Evolutionary conservation across 73 alveolate genomes (phyloP).

Genomic region (Stentor coeruleus): DNA sequence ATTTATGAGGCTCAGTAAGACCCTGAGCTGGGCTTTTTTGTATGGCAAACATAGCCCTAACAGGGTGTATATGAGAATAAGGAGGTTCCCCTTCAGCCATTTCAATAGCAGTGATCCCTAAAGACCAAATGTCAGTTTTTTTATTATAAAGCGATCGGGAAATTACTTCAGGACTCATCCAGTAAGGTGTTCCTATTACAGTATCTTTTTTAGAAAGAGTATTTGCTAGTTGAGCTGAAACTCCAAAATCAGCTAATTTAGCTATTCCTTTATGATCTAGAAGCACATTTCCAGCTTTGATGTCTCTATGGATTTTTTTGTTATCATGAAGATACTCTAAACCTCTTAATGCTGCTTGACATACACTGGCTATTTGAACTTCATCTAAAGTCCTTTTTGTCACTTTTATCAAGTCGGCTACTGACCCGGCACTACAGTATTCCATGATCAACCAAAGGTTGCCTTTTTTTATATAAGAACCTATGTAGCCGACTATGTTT

Average conservation of each 20-base stretch:
- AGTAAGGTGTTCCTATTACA: conserved; percentile 57
- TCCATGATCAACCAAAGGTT: conserved; percentile 96
- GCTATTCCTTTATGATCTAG: conserved; percentile 74
- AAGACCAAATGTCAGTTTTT: conserved; percentile 82
- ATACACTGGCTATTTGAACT: conserved; percentile 87
- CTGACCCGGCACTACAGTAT: conserved; percentile 96
- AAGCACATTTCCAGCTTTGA: conserved; percentile 97
- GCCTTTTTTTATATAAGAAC: conserved; percentile 84
- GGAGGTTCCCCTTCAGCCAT: conserved; percentile 44
- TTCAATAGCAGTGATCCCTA: conserved; percentile 77
- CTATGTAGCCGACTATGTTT: conserved; percentile 85
- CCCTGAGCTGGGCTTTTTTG: conserved; percentile 18
- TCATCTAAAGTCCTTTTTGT: conserved; percentile 84
- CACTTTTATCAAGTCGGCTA: conserved; percentile 89
- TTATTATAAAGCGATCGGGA: no score
- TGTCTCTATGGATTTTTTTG: conserved; percentile 95
- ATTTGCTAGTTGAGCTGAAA: conserved; percentile 57
- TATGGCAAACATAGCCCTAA: neutral
- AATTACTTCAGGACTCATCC: conserved; percentile 63
- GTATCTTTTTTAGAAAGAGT: conserved; percentile 52
- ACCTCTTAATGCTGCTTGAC: conserved; percentile 88
- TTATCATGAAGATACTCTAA: conserved; percentile 91
- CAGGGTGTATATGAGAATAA: conserved; percentile 20
- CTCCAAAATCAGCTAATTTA: conserved; percentile 89
- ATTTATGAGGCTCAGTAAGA: conserved; percentile 9